A percentile compares a stretch with the other conserved stretches of the same genome.
Evolutionary conservation across 345 rosid species (phyloP).

Genomic region (Salix udensis): DNA sequence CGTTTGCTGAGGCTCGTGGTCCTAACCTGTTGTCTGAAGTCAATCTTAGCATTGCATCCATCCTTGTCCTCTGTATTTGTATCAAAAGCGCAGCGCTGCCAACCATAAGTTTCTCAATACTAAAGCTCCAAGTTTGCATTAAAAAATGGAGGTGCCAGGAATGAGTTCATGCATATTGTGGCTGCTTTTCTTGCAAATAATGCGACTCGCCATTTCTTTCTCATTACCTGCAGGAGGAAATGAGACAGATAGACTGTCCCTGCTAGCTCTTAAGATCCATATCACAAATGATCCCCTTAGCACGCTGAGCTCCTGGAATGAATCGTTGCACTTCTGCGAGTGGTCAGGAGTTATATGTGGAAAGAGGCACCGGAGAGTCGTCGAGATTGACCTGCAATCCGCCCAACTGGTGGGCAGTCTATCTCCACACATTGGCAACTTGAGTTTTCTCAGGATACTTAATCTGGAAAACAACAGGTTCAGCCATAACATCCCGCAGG

Average conservation of each 20-base stretch:
- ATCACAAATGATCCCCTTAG: not conserved
- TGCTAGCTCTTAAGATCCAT: not conserved
- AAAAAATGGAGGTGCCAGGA: not conserved
- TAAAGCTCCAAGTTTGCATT: no score
- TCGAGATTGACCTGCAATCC: not conserved
- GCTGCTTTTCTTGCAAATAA: not conserved
- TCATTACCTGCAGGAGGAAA: not conserved
- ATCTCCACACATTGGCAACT: slow-evolving; percentile 14
- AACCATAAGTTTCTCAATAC: no score
- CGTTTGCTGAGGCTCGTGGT: no score
- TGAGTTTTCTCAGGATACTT: not conserved
- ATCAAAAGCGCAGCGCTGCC: no score
- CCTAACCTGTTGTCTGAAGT: no score
- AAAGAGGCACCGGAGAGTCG: not conserved
- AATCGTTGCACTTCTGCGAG: slow-evolving; percentile 1
- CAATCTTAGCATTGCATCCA: no score
- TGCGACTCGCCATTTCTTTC: not conserved
- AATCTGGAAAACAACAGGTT: slow-evolving; percentile 21
- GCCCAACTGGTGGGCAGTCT: not conserved
- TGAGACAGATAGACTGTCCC: not conserved
- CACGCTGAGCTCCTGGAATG: slow-evolving; percentile 7
- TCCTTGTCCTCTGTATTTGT: no score
- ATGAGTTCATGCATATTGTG: not conserved
- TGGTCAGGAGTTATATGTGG: slow-evolving; percentile 13
- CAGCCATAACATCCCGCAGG: slow-evolving; percentile 19